These are phyloP conservation scores for Syncephalastrum racemosum DNA, from an alignment of 371 early-diverging fungal species.

Conservation along the genomic window DNA sequence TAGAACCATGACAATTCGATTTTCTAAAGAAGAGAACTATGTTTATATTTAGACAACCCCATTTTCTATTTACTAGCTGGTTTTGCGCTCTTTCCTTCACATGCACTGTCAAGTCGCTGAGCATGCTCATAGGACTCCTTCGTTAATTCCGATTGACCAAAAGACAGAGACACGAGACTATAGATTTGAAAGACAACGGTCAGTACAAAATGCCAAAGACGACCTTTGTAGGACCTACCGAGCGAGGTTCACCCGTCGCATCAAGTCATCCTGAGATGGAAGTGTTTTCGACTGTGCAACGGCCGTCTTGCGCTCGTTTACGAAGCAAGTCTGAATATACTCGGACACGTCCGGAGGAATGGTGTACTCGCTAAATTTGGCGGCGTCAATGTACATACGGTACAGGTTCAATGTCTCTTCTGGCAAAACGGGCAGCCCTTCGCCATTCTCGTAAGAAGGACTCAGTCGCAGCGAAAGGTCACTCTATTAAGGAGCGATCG, in stretches of 20 bases:
- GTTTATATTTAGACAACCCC: no score
- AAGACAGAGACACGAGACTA: constrained; percentile 38
- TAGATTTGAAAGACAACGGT: no score
- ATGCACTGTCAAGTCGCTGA: constrained; percentile 23
- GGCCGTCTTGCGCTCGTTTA: constrained; percentile 53
- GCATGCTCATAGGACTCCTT: constrained; percentile 42
- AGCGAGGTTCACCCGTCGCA: constrained; percentile 37
- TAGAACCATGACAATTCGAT: no score
- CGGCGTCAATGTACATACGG: constrained; percentile 50
- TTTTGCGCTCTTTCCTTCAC: not conserved
- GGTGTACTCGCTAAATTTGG: constrained; percentile 43
- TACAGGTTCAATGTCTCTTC: constrained; percentile 40
- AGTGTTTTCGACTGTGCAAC: constrained; percentile 25
- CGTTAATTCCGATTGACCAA: constrained; percentile 35
- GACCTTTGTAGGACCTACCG: not conserved
- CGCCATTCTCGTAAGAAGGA: constrained; percentile 13
- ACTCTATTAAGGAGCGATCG: constrained; percentile 23
- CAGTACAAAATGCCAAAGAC: no score
- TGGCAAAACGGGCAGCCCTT: constrained; percentile 11
- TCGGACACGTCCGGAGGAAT: constrained; percentile 57
- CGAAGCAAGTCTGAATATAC: constrained; percentile 59
- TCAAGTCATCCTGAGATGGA: constrained; percentile 49
- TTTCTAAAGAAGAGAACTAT: no score
- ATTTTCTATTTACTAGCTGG: not conserved
- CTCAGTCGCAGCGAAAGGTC: constrained; percentile 50